Base-by-base conservation (phyloP, 345 rosid genomes). In the Brassica nigra region DNA sequence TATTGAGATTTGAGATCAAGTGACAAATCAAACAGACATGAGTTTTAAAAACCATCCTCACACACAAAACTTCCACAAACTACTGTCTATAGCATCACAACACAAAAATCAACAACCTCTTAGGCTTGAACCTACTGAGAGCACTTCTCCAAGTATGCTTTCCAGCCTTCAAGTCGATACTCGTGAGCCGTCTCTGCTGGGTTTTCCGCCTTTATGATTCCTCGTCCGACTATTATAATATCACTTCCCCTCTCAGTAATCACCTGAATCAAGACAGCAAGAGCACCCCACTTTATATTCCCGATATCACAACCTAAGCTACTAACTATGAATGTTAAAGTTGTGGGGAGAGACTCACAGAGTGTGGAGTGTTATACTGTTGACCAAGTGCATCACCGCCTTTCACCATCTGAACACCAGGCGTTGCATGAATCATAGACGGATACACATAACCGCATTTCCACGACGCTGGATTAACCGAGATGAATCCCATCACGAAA, bases 401-500 rank as follows among this genome's bases (percentile, higher is more conserved):
- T 61, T 82, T 85, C 55, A 88, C 99, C 97, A 90, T 87, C 83
- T 95, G 93, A 82, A 93, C 99, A 77, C 99, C 99, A 64, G 99
- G 99, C 4, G 99, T 95, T 6, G 97, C 98, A 76, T 95, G 98
- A 80, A 95, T 91, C 76, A 95, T 90, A 37, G 92, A 87, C 4
- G 97, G 97, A 89, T 86, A 83, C 75, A 87, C 88, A 4, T 90
- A 87, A 44, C 90, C 88, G 20, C 97, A 96, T n/a, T 90, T 88
- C 98, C 99, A 95, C 58, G 99, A 89, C 4, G 92, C 97, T 0
- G 98, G 98, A 73, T 95, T 95, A 27, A 95, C 97, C 1, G 99
- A 95, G 78, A 95, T 93, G 87, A 95, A 95, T 34, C 99, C 99
- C 52, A 95, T 88, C 70, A 95, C 98, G 61, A 93, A 95, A 85